phyloP scores from a whole-genome alignment of 495 filamentous ascomycete genomes.

The Parachaetomium inaequale region DNA sequence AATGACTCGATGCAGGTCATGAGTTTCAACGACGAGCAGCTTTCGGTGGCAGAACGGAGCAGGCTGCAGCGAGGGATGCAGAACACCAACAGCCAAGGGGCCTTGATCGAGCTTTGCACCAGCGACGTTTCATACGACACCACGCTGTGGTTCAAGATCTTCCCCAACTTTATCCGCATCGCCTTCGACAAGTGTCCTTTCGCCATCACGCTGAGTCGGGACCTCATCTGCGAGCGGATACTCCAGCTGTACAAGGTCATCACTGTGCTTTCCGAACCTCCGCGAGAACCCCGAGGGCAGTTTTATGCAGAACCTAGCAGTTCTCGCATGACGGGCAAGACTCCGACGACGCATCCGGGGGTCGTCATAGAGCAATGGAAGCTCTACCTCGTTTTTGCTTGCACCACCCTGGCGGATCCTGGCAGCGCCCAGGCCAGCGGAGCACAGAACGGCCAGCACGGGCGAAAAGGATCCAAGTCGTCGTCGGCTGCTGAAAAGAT shows the following conservation, averaged over 20 bases:
- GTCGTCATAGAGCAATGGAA: conserved; percentile 97
- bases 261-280: conserved; percentile 68
- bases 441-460: conserved; percentile 69
- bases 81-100: conserved; percentile 77
- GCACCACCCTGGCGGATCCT: conserved; percentile 85
- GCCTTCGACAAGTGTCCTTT: conserved; percentile 88
- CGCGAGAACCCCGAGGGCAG: conserved; percentile 49
- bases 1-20: conserved; percentile 84
- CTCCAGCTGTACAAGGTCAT: conserved; percentile 89
- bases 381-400: conserved; percentile 95
- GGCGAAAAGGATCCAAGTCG: conserved; percentile 77
- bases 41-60: conserved; percentile 89
- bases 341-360: conserved; percentile 73
- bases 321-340: conserved; percentile 48
- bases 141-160: conserved; percentile 95
- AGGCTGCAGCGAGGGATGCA: conserved; percentile 86
- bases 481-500: conserved; percentile 73
- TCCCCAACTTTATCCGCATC: conserved; percentile 89
- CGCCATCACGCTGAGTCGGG: conserved; percentile 82
- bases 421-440: conserved; percentile 60
- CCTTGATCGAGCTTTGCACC: conserved; percentile 87
- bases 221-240: conserved; percentile 86
- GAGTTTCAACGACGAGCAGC: conserved; percentile 86
- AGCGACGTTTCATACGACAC: conserved; percentile 94
- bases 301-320: conserved; percentile 48